Percentiles rank a stretch among this genome's conserved stretches.
Conservation (phyloP, 176 grass and related monocot genomes). For the Avena insularis region DNA sequence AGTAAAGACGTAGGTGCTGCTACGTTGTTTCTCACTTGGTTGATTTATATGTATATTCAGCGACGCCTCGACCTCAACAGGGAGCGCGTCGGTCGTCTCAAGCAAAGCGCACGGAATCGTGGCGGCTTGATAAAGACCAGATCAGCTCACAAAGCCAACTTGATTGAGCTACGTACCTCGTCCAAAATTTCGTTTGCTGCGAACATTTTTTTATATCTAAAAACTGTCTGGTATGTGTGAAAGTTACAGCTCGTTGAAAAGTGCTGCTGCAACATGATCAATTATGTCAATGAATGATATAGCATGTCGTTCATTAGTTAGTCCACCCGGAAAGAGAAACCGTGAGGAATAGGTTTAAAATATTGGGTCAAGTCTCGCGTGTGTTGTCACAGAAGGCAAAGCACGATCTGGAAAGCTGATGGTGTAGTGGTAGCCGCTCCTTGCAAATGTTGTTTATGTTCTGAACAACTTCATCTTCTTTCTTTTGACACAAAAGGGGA, state of each 20-base stretch:
- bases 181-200: neutral
- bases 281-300: neutral
- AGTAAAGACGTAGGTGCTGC: too few relatives aligned
- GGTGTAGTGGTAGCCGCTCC: too few relatives aligned
- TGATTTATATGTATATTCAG: neutral
- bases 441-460: too few relatives aligned
- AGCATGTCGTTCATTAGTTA: neutral
- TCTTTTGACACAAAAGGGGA: too few relatives aligned
- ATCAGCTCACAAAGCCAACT: conserved; percentile 17
- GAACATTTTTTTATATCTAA: neutral
- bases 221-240: neutral
- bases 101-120: conserved; percentile 30
- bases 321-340: neutral
- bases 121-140: conserved; percentile 17
- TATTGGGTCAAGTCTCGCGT: too few relatives aligned
- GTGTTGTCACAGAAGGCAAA: too few relatives aligned
- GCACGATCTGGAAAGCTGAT: too few relatives aligned
- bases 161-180: neutral
- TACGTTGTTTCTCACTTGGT: neutral
- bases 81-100: neutral
- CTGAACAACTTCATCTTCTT: too few relatives aligned
- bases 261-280: conserved; percentile 9
- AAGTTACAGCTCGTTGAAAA: conserved; percentile 39
- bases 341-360: too few relatives aligned
- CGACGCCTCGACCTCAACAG: neutral